Conservation (phyloP, 208 protist species). For the Leishmania tropica region DNA sequence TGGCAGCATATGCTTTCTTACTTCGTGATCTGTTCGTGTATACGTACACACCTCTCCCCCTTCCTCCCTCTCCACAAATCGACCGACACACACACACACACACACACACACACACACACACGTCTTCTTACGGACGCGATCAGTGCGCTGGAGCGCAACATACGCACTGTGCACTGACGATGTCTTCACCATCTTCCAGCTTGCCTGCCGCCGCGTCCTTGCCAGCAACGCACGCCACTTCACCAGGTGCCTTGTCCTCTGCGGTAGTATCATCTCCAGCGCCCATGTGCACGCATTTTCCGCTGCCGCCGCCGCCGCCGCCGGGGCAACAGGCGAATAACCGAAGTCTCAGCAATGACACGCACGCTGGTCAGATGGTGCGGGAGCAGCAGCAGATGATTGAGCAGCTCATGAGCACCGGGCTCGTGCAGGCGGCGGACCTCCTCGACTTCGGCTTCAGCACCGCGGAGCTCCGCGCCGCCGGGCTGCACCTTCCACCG, state of each 20-base stretch:
- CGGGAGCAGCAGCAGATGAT: conserved; percentile 40
- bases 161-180: background rate
- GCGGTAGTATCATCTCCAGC: background rate
- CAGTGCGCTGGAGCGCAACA: background rate
- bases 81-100: background rate
- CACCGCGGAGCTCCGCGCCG: conserved; percentile 25
- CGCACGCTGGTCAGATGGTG: background rate
- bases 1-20: background rate
- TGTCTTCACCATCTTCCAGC: background rate
- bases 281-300: background rate
- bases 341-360: background rate
- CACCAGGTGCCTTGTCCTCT: background rate
- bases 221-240: background rate
- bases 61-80: background rate
- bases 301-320: background rate
- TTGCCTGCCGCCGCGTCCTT: background rate
- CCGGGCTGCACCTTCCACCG: conserved; percentile 1
- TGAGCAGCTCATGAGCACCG: conserved; percentile 29
- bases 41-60: background rate
- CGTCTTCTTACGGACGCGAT: background rate
- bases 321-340: background rate
- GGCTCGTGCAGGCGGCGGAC: conserved; percentile 34
- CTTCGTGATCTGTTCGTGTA: background rate
- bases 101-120: background rate
- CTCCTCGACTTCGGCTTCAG: conserved; percentile 41